These are phyloP conservation scores for Aspergillus bridgeri DNA, from an alignment of 495 filamentous ascomycete genomes.

Conservation along the genomic window DNA sequence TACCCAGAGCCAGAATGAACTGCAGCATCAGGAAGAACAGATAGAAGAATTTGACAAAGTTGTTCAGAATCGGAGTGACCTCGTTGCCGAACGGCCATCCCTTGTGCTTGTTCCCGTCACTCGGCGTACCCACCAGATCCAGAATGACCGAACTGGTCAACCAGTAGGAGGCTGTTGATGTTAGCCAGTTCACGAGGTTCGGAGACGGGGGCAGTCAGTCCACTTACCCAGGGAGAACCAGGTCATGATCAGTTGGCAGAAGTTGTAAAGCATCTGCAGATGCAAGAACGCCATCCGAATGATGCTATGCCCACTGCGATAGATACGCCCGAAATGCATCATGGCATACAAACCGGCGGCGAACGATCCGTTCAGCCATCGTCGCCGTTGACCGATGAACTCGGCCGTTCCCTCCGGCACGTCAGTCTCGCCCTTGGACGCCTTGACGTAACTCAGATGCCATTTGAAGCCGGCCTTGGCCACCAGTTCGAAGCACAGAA, in stretches of 20 bases:
- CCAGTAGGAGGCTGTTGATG: conserved; percentile 71
- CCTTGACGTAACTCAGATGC: conserved; percentile 97
- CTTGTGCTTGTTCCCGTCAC: conserved; percentile 41
- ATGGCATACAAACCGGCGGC: conserved; percentile 93
- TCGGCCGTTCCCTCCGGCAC: conserved; percentile 94
- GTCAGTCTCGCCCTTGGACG: conserved; percentile 97
- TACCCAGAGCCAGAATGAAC: conserved; percentile 94
- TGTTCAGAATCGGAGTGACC: conserved; percentile 88
- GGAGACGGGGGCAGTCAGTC: neutral
- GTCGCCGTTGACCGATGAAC: conserved; percentile 92
- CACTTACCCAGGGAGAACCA: conserved; percentile 88
- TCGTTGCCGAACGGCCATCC: conserved; percentile 74
- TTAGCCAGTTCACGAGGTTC: conserved; percentile 7
- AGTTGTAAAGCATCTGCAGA: conserved; percentile 90
- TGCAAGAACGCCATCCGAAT: conserved; percentile 96
- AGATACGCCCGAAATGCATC: conserved; percentile 98
- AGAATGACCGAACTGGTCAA: conserved; percentile 94
- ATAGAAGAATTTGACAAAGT: conserved; percentile 86
- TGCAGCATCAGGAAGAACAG: conserved; percentile 86
- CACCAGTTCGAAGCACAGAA: conserved; percentile 97
- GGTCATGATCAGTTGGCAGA: conserved; percentile 79
- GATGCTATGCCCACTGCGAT: conserved; percentile 93
- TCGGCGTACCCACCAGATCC: conserved; percentile 82
- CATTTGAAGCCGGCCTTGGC: conserved; percentile 98
- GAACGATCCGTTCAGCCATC: conserved; percentile 98